Conservation (phyloP, 164 flowering plant species). For the Liquidambar formosana region DNA sequence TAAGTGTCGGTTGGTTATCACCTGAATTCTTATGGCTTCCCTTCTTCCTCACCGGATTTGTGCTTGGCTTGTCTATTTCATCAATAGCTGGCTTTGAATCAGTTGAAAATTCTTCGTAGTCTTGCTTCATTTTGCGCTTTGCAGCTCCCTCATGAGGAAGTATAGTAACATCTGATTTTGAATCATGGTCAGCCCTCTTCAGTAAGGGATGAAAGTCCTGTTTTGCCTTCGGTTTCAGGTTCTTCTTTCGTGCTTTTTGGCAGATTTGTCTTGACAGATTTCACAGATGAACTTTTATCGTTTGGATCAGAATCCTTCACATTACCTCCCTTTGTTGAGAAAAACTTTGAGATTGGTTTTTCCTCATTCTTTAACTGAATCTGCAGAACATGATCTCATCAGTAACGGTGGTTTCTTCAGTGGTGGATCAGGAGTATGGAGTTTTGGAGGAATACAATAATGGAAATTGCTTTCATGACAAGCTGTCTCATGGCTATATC, state of each 20-base stretch:
- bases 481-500: neutral
- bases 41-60: constrained; percentile 40
- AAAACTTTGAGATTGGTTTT: constrained; percentile 62
- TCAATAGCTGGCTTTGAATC: constrained; percentile 23
- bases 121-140: constrained; percentile 39
- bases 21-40: constrained; percentile 28
- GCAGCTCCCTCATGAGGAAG: constrained; percentile 14
- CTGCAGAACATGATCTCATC: constrained; percentile 27
- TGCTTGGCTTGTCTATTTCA: constrained; percentile 1
- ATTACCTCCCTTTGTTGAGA: constrained; percentile 40
- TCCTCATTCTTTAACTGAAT: constrained; percentile 51
- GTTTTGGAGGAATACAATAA: neutral
- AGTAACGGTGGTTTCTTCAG: neutral
- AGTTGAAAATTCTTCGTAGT: constrained; percentile 26
- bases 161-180: constrained; percentile 9
- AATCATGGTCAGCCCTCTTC: constrained; percentile 15
- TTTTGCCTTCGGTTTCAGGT: constrained; percentile 17
- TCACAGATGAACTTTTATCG: constrained; percentile 17
- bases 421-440: neutral
- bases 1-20: constrained; percentile 56
- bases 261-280: constrained; percentile 9
- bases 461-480: neutral
- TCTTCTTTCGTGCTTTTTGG: constrained; percentile 33
- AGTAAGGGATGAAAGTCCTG: constrained; percentile 1
- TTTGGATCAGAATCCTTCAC: constrained; percentile 21